phyloP scores from a whole-genome alignment of 768 basidiomycete species.

The Podaxis sp. region DNA sequence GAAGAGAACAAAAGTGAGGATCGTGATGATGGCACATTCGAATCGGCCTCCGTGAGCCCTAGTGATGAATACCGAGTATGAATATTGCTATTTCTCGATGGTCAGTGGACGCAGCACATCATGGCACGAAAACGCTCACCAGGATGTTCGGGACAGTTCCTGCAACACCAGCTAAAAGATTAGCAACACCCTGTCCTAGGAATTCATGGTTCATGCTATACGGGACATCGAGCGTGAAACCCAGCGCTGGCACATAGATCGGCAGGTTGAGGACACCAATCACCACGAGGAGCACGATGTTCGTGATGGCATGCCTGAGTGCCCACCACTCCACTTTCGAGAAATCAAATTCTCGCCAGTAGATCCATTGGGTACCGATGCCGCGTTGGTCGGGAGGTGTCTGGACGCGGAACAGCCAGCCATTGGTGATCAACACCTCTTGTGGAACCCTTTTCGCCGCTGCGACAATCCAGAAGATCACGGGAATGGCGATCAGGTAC shows the following conservation, averaged over 20 bases:
- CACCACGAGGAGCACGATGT: constrained; percentile 23
- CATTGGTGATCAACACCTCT: constrained; percentile 7
- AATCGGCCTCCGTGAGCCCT: constrained; percentile 26
- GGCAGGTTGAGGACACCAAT: constrained; percentile 26
- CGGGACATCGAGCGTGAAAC: constrained; percentile 22
- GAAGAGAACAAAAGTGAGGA: constrained; percentile 21
- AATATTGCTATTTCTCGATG: constrained; percentile 18
- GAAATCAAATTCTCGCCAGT: constrained; percentile 26
- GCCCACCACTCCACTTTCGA: constrained; percentile 24
- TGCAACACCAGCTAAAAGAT: constrained; percentile 21
- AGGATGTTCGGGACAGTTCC: constrained; percentile 24
- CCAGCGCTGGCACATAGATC: constrained; percentile 24
- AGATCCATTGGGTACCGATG: constrained; percentile 23
- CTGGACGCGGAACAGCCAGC: constrained; percentile 25
- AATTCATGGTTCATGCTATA: constrained; percentile 28
- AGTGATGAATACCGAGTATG: constrained; percentile 24
- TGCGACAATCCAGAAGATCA: constrained; percentile 22
- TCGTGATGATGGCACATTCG: constrained; percentile 19
- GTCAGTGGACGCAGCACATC: not conserved
- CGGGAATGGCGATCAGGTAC: constrained; percentile 19
- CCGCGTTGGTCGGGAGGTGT: constrained; percentile 13
- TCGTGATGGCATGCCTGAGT: constrained; percentile 20
- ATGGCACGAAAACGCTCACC: constrained; percentile 11
- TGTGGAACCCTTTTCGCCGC: not conserved
- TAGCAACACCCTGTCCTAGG: constrained; percentile 23